phyloP scores from a whole-genome alignment of 371 early-diverging fungal species.

The Apophysomyces trapeziformis region DNA sequence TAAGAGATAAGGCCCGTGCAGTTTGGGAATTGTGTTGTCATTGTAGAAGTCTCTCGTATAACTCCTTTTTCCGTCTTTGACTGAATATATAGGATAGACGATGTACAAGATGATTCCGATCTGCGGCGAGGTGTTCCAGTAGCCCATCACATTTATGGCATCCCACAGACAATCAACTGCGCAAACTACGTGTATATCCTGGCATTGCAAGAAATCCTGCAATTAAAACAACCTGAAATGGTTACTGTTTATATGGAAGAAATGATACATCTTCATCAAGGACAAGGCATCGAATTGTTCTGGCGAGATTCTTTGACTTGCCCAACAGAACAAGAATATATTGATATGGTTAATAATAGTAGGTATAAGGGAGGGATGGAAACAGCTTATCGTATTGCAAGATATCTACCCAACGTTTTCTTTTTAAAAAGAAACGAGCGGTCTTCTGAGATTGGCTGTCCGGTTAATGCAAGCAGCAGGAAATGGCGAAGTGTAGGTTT shows the following conservation, averaged over 20 bases:
- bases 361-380: conserved; percentile 20
- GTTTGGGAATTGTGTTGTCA: too few species aligned
- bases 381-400: too few species aligned
- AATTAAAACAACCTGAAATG: conserved; percentile 69
- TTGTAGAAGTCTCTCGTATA: not conserved
- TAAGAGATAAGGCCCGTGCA: conserved; percentile 33
- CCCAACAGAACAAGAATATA: conserved; percentile 84
- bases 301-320: conserved; percentile 74
- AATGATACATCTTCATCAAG: conserved; percentile 82
- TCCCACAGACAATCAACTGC: conserved; percentile 90
- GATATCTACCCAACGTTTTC: too few species aligned
- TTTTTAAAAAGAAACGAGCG: conserved; percentile 87
- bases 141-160: conserved; percentile 95
- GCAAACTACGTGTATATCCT: conserved; percentile 96
- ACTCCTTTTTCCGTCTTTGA: not conserved
- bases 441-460: conserved; percentile 88
- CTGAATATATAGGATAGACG: conserved; percentile 76
- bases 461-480: conserved; percentile 84
- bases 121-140: conserved; percentile 92
- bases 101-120: conserved; percentile 93
- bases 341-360: conserved; percentile 92
- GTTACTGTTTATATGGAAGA: conserved; percentile 87
- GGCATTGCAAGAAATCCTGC: conserved; percentile 79
- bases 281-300: conserved; percentile 92
- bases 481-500: conserved; percentile 48